Evolutionary conservation across 306 rosid species (phyloP), one percentile per base, ranked within the genome.

Genomic region (Elaeagnus macrophylla): DNA sequence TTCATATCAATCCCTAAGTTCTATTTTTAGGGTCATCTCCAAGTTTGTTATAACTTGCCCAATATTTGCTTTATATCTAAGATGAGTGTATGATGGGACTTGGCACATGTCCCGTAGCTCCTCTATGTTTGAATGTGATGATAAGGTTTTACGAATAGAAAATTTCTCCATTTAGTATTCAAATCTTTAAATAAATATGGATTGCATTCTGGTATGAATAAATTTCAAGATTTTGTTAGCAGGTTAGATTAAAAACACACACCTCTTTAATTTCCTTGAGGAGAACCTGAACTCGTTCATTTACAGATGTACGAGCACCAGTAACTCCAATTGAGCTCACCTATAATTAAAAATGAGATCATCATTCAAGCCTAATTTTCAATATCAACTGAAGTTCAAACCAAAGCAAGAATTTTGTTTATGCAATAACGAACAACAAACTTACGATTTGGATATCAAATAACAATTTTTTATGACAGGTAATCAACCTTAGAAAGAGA

Each of bases 291-390:
- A 91, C 97, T 48, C 60, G 60, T 9, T 55, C 69, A 59, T 79
- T 86, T 46, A 91, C 85, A 15, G 95, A 82, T 39, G 88, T 75
- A 51, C 96, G 96, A 38, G 96, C 85, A 53, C 95, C 96, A 0
- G 97, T 91, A 58, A 91, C 93, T 35, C 97, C 96, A 32, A 87
- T 59, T 10, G 96, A 75, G 69, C 96, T 91, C 80, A 91, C 97
- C 96, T 91, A 53, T 40, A 68, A 40, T 59, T 65, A 63, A 61
- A 77, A 64, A 38, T 17, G 59, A 40, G 54, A 67, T 59, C 16
- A 49, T 20, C 44, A 25, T 32, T n/a, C n/a, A n/a, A n/a, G 17
- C 38, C 13, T 35, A 45, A 41, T 42, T 64, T 57, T 61, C 56
- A 5, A 43, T 1, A 7, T 39, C 20, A 53, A n/a, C n/a, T n/a